Evolutionary conservation across 192 early-diverging fungal species (phyloP), one percentile per base, ranked within the genome.

Genomic region (Coemansia sp.): DNA sequence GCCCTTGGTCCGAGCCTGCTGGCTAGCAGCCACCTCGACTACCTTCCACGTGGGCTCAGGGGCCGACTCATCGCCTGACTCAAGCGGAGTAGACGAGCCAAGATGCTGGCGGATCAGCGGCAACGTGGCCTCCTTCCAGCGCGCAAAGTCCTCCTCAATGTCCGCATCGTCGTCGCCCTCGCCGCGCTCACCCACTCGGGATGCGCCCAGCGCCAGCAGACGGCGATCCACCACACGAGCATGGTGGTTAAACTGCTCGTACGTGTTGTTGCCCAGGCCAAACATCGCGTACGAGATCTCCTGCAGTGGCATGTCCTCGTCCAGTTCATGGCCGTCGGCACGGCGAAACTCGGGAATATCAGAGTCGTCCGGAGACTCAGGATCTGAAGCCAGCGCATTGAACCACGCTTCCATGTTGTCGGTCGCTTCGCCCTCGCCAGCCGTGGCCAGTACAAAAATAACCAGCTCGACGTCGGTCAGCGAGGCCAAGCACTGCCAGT

Each of bases 81-180:
- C 71, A 2, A 68, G 65, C 46, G 77, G 75, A 9, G 83, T 68
- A 11, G 68, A 63, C 10, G 71, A 62, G 7, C 87, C 87, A 67
- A 95, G 86, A 49, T 86, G 84, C 54, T 85, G 84, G 64, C 88
- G 88, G 42, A 94, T 84, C 49, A 84, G 86, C 42, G 86, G 87
- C 85, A 96, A 84, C 65, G 91, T 87, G 36, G 86, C 83, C 7
- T 92, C 90, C 83, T 96, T 95, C 97, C 97, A 99, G 42, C 87
- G 87, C 28, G 94, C 72, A 71, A 95, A 99, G 72, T 99, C 96
- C 61, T 97, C 97, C 73, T 99, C 97, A 57, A 98, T 78, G 62
- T 90, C 93, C 44, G 86, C 86, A 75, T 99, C 95, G 74, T 99
- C 97, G 82, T 99, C 97, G 59, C 97, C 97, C 74, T 97, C 95